A percentile compares a stretch with the other conserved stretches of the same genome.
Evolutionary conservation across 805 yeast species (phyloP).

Genomic region (Candida ipomoeae): DNA sequence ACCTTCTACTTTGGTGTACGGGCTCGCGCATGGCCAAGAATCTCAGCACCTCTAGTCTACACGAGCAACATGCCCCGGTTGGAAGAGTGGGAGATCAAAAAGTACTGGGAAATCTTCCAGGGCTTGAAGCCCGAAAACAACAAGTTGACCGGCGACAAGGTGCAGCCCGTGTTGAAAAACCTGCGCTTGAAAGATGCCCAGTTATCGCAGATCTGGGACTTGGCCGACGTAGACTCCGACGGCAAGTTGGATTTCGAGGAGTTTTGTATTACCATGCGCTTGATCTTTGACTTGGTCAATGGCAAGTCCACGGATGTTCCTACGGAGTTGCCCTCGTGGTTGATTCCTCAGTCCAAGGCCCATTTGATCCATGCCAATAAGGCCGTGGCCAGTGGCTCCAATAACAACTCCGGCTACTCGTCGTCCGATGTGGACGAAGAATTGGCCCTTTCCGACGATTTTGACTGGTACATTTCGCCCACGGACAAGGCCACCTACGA

Average conservation of each 20-base stretch:
- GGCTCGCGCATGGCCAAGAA: neutral
- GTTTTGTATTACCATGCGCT: conserved; percentile 94
- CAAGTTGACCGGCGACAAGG: conserved; percentile 79
- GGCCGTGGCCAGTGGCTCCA: conserved; percentile 45
- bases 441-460: conserved; percentile 56
- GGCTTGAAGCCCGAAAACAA: conserved; percentile 81
- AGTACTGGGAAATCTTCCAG: conserved; percentile 96
- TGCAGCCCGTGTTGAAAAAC: conserved; percentile 80
- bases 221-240: conserved; percentile 34
- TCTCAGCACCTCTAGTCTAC: neutral
- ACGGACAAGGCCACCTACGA: conserved; percentile 76
- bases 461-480: conserved; percentile 97
- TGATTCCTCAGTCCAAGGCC: conserved; percentile 83
- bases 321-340: conserved; percentile 77
- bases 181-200: conserved; percentile 47
- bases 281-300: conserved; percentile 87
- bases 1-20: neutral
- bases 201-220: conserved; percentile 81
- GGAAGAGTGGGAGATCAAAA: conserved; percentile 93
- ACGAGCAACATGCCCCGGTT: conserved; percentile 51
- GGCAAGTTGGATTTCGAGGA: conserved; percentile 86
- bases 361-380: conserved; percentile 81
- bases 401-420: conserved; percentile 19
- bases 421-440: conserved; percentile 59
- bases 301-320: conserved; percentile 61